Percentiles rank a stretch among this genome's conserved stretches.
Conservation (phyloP, 2,329 filamentous ascomycete genomes). For the Colletotrichum lupini region DNA sequence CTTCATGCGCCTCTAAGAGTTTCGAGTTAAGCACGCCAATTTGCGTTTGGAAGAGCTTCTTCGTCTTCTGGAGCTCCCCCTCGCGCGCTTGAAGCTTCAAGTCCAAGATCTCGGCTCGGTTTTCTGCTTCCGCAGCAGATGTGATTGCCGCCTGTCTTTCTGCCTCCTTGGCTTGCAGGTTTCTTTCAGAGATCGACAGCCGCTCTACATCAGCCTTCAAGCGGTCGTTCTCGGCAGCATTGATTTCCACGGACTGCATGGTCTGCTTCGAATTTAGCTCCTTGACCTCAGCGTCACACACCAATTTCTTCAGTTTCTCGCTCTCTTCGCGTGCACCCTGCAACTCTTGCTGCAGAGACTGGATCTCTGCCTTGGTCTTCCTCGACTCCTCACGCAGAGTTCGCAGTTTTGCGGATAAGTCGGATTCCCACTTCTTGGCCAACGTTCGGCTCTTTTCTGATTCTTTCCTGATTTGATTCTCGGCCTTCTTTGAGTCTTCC, state of each 20-base stretch:
- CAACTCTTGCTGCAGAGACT: constrained; percentile 67
- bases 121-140: constrained; percentile 68
- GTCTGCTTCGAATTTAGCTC: constrained; percentile 74
- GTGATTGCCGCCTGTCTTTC: constrained; percentile 67
- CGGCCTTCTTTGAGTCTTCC: constrained; percentile 77
- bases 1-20: constrained; percentile 52
- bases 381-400: constrained; percentile 77
- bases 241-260: constrained; percentile 70
- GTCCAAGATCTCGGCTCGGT: constrained; percentile 67
- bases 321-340: constrained; percentile 68
- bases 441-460: constrained; percentile 77
- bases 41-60: constrained; percentile 58
- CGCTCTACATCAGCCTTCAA: constrained; percentile 69
- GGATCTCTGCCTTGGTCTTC: constrained; percentile 68
- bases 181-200: constrained; percentile 69
- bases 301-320: constrained; percentile 71
- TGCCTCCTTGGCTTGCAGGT: constrained; percentile 72
- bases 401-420: constrained; percentile 74
- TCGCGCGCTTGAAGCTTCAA: constrained; percentile 66
- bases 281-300: constrained; percentile 76
- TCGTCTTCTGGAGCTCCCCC: constrained; percentile 56
- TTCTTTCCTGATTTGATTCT: constrained; percentile 77
- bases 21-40: constrained; percentile 58
- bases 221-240: constrained; percentile 68
- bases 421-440: constrained; percentile 81